Base-by-base conservation (phyloP, 2,329 filamentous ascomycete species). In the Aspergillus spinulosporus region DNA sequence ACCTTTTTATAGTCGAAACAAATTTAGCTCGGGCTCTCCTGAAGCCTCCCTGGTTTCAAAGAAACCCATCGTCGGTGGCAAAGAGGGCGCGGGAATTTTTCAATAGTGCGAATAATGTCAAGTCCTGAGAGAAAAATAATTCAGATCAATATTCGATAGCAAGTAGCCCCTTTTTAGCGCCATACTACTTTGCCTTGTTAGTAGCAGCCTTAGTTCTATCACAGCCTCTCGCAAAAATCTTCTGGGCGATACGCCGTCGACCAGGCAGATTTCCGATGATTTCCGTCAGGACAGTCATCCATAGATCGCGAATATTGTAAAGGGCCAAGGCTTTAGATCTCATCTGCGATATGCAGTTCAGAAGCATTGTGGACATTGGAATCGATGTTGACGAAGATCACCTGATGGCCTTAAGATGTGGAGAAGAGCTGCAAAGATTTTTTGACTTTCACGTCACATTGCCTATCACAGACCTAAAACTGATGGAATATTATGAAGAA, bases 1-100 rank as follows among this genome's bases (percentile, higher is more conserved):
- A 47, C 42, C 50, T 52, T 52, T 47, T 52, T 47, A 52, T 52
- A 52, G 50, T 47, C 21, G 40, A 36, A 29, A 52, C 49, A 52
- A 54, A 54, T 48, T 54, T 53, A 49, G 34, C 46, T 49, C 21
- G 14, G 39, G 5, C 31, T 15, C 12, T 34, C 34, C 34, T 34
- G 34, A 14, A 26, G 11, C 47, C 48, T 42, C 29, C 11, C 26
- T 12, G 32, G 42, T 36, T 52, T 52, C 40, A 36, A 45, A 44
- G 21, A 37, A 15, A 8, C 45, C 49, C 15, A 29, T 44, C 40
- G 29, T 37, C 15, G 31, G 49, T 46, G 49, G 49, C 49, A 14
- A 52, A 44, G 39, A 34, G 14, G 29, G 49, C 29, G 49, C 49
- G 37, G 42, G 37, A 43, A 21, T 15, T 50, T 45, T 52, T 51